Evolutionary conservation across 345 rosid species (phyloP), one percentile per base, ranked within the genome.

Genomic region (Eutrema yunnanense): DNA sequence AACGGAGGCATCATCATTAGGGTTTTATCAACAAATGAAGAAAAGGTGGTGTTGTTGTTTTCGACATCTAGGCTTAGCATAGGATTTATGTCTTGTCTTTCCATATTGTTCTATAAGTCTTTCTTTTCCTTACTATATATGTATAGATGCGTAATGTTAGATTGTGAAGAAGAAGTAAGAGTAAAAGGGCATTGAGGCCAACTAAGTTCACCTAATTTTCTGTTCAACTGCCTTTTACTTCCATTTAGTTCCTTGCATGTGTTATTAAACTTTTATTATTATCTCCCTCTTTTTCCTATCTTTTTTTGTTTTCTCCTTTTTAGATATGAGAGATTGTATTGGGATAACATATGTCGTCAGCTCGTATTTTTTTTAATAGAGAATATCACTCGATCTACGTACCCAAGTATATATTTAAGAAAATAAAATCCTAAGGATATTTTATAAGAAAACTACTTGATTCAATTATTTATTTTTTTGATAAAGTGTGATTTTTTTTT

Each of bases 141-240:
- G 37, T 73, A 63, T 64, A 62, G 67, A 53, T 51, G 54, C n/a
- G 69, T 66, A 47, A 62, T 26, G 62, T 51, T 73, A 19, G 63
- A 44, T 64, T 40, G 38, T 8, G 43, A 65, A 73, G 77, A 65
- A 73, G 72, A 65, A 73, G 77, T 46, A 73, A 48, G 71, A 59
- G 78, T 68, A 53, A 75, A 60, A 62, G 74, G 47, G 64, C 37
- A 61, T 68, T 62, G 73, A 56, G 69, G 79, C 79, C 79, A 75
- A 69, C 79, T 75, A 75, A 14, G 50, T 69, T 75, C 79, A 75
- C 79, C 79, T 68, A 75, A 62, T 51, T 75, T 75, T 69, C 48
- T 75, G 79, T 75, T 75, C 79, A 75, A 68, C 79, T 75, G 79
- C 79, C 73, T 69, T 73, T 73, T 73, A 73, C 65, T 62, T 72